Base-by-base conservation (phyloP, 768 basidiomycete species). In the Boletus coccyginus region DNA sequence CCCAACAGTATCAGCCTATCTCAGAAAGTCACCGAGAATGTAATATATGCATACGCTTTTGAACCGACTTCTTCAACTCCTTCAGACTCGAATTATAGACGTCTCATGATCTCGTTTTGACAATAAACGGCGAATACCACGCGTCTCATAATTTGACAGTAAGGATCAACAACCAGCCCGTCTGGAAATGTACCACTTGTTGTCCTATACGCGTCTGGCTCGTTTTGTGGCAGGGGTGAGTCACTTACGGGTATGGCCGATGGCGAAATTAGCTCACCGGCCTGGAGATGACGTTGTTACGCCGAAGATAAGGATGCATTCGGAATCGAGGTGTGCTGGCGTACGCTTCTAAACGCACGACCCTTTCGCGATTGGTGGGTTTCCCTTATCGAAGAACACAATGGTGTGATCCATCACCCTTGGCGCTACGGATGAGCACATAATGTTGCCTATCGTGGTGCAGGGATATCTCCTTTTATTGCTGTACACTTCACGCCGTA, bases 291-390 rank as follows among this genome's bases (percentile, higher is more conserved):
- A 38, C 38, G n/a, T 43, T 45, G 14, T 24, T 46, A 50, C 27
- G n/a, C n/a, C 52, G 42, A 54, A 60, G 58, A 49, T 50, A 48
- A 52, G 46, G 44, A 58, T 64, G 27, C 51, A 54, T 58, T 56
- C 59, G 62, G 56, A 45, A 59, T 57, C 49, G 59, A 56, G n/a
- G 40, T 48, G 55, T 36, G 54, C 40, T 42, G 19, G 58, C 55
- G 14, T 54, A 19, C 35, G 31, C 56, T 54, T 42, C 36, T 43
- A 55, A 51, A 46, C 39, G 29, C 51, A 59, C 45, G 57, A 57
- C 36, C n/a, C 41, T 54, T 67, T 68, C n/a, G 66, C 52, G 49
- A 70, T 71, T 70, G 63, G 68, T 52, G 49, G 55, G 47, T 40
- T 45, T 50, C 40, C 36, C 50, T 43, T 57, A 57, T 55, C 56